Percentiles rank a stretch among this genome's conserved stretches.
phyloP scores from a whole-genome alignment of 768 basidiomycete genomes.

The Wakefieldia striispora region DNA sequence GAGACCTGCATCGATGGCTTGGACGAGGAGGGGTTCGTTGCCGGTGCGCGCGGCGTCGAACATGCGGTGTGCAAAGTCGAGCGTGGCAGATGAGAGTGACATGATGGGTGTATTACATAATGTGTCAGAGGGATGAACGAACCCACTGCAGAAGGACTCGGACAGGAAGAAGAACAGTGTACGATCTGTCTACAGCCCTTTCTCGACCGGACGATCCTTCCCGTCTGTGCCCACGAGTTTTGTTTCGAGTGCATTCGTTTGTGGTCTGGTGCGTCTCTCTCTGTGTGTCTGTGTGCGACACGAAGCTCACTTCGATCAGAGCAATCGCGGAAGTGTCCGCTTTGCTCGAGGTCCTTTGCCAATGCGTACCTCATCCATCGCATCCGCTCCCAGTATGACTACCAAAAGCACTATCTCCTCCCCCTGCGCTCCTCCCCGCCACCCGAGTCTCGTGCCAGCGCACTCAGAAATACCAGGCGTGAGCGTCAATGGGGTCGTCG shows the following conservation, averaged over 20 bases:
- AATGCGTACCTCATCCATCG: constrained; percentile 74
- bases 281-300: too few species aligned
- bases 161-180: too few species aligned
- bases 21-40: constrained; percentile 47
- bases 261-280: constrained; percentile 68
- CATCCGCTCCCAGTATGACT: constrained; percentile 76
- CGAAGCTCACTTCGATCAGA: constrained; percentile 35
- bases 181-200: constrained; percentile 83
- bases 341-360: constrained; percentile 67
- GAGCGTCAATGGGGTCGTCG: constrained; percentile 58
- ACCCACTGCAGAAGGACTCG: too few species aligned
- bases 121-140: too few species aligned
- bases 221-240: constrained; percentile 87
- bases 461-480: constrained; percentile 31
- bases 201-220: constrained; percentile 76
- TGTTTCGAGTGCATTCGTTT: constrained; percentile 89
- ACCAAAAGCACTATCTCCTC: constrained; percentile 73
- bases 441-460: constrained; percentile 27
- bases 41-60: constrained; percentile 73
- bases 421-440: constrained; percentile 56
- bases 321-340: constrained; percentile 76
- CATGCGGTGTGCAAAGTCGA: constrained; percentile 62
- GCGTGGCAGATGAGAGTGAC: too few species aligned
- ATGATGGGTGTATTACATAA: constrained; percentile 1
- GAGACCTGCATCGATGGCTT: constrained; percentile 66